Base-by-base conservation (phyloP, 2,329 filamentous ascomycete genomes). In the Claviceps citrina region DNA sequence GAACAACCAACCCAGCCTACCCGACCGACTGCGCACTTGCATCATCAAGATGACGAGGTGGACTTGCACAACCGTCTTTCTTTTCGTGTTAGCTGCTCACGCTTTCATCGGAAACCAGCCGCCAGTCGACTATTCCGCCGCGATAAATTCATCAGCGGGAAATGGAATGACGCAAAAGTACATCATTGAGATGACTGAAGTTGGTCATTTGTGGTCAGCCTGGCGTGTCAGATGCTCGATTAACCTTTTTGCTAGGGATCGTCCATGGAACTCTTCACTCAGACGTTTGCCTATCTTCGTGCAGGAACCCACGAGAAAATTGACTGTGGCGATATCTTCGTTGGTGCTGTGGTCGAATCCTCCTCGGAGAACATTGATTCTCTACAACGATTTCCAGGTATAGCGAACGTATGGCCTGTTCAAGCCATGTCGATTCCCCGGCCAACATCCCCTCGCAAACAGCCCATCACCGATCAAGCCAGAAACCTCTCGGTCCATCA, bases 331-430 rank as follows among this genome's bases (percentile, higher is more conserved):
- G 55, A 60, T 36, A 44, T 62, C 31, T 63, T 63, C 33, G 51
- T 47, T 7, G 60, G 60, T 3, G 47, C 60, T 24, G 51, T 53
- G 13, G 35, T 63, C n/a, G 53, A 60, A 40, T 53, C 52, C 2
- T 47, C 52, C 15, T 44, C 45, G 3, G 50, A 59, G 22, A 59
- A 58, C 38, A 41, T 51, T 25, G 59, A 63, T 31, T 52, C 50
- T 5, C 46, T 63, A 3, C 48, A 46, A 9, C 40, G 47, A 8
- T 45, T 62, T 40, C 49, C 54, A 5, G 59, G 60, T 4, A 55
- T 63, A 13, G 38, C 54, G 32, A 60, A 59, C 24, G 60, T 60
- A 16, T 63, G 60, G 60, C 53, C 52, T n/a, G 47, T 53, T 34
- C 50, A 46, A n/a, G 50, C 48, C 7, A 43, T 60, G 6, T 50